Base-by-base conservation (phyloP, 2,329 filamentous ascomycete species). In the Colletotrichum sp. region DNA sequence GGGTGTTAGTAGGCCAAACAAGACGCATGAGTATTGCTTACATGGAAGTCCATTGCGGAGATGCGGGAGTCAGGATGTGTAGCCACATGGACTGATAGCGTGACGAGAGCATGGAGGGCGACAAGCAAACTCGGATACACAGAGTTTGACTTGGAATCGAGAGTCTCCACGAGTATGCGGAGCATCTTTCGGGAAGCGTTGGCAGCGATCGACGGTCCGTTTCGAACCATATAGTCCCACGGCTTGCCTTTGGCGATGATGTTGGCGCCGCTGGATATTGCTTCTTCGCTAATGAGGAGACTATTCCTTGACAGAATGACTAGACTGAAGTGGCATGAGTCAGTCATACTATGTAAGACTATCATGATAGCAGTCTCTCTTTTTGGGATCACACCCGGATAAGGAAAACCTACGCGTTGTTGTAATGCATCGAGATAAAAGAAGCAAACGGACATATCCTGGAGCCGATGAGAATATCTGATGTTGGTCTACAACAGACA, bases 271-370 rank as follows among this genome's bases (percentile, higher is more conserved):
- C 30, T 30, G 3, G 69, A 21, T 36, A 76, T 68, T 1, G 64
- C 73, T 21, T 76, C 73, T 21, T 76, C 70, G 49, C 73, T 68
- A 6, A 76, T 65, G n/a, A 76, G 70, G 5, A 76, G 73, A 24
- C 73, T 76, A 34, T 76, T 76, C 7, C 70, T 55, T 2, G 70
- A 73, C 18, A 76, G 70, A 1, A 73, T 68, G 16, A 76, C 44
- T 0, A 76, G 70, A 4, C 73, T 76, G 7, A 3, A 5, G 8
- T 55, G 0, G 5, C 15, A 1, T 62, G 3, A n/a, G 30, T 21
- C 1, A n/a, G 8, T 24, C n/a, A 8, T 15, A 9, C 3, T 2
- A 32, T 32, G 30, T 32, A n/a, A n/a, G 1, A 66, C 2, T 34
- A 15, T 21, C 28, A 28, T 30, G 6, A 24, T 6, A 1, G 4